A percentile compares a stretch with the other conserved stretches of the same genome.
Conservation (phyloP, 495 filamentous ascomycete species). For the Trichocladium antarcticum region DNA sequence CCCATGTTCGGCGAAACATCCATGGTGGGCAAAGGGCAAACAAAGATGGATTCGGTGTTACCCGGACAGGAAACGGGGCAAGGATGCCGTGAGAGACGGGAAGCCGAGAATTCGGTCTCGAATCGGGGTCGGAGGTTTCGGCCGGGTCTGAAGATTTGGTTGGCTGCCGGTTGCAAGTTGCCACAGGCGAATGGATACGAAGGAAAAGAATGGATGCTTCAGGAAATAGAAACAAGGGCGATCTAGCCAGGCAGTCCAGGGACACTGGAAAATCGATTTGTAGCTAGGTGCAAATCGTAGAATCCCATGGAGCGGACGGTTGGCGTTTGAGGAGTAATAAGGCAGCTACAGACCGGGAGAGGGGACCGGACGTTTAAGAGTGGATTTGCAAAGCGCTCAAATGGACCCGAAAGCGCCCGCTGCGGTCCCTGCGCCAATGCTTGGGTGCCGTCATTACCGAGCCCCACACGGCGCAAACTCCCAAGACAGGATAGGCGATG, state of each 20-base stretch:
- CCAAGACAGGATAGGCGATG: too few relatives aligned
- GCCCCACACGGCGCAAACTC: too few relatives aligned
- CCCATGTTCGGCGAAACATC: conserved; percentile 26
- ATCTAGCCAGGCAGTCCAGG: neutral
- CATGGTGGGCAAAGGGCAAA: conserved; percentile 10
- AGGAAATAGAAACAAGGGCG: neutral
- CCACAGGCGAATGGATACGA: neutral
- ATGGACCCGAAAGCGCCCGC: conserved; percentile 1
- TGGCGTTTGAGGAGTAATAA: neutral
- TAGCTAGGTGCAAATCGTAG: neutral
- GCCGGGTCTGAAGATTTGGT: too few relatives aligned
- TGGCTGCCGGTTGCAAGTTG: too few relatives aligned
- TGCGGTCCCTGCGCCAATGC: neutral
- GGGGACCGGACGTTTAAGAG: neutral
- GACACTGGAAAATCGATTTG: neutral
- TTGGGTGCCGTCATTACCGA: conserved; percentile 4
- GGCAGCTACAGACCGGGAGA: too few relatives aligned
- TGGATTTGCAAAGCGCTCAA: neutral
- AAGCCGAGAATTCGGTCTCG: too few relatives aligned
- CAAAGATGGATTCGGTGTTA: neutral
- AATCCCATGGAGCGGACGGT: neutral
- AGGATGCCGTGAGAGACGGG: too few relatives aligned
- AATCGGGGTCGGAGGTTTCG: too few relatives aligned
- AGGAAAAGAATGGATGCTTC: neutral
- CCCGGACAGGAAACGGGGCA: too few relatives aligned